Evolutionary conservation across 805 yeast genomes (phyloP).

Genomic region (Saccharomycopsis microspora): DNA sequence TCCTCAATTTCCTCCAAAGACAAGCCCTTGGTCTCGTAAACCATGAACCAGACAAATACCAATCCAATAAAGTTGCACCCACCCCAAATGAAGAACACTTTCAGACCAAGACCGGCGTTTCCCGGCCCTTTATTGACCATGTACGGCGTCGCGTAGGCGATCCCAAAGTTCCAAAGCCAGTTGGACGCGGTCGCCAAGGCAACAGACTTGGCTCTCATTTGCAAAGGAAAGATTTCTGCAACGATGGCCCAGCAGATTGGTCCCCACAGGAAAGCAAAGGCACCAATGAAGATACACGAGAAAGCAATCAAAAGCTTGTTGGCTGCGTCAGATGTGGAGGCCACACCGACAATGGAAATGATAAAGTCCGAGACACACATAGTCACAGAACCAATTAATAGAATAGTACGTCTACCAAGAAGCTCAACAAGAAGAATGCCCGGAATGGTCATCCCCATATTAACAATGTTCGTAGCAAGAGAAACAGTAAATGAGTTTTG

Average conservation of each 20-base stretch:
- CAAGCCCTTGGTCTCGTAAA: conserved; percentile 60
- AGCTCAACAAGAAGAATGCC: conserved; percentile 44
- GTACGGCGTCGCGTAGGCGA: conserved; percentile 47
- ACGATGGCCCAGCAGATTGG: conserved; percentile 44
- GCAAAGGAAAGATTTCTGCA: conserved; percentile 42
- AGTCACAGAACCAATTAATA: conserved; percentile 51
- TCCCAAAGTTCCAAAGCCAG: conserved; percentile 29
- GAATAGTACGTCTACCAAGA: conserved; percentile 54
- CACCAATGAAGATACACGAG: conserved; percentile 52
- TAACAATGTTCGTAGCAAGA: conserved; percentile 33
- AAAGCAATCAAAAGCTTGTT: conserved; percentile 40
- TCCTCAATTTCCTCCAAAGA: conserved; percentile 60
- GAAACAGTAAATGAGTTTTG: conserved; percentile 35
- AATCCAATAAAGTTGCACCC: conserved; percentile 45
- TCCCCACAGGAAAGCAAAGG: conserved; percentile 70
- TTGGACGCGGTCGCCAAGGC: conserved; percentile 39
- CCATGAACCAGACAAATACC: conserved; percentile 44
- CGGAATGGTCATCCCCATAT: conserved; percentile 39
- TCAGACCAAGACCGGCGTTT: conserved; percentile 58
- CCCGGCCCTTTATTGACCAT: conserved; percentile 33
- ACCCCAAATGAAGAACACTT: conserved; percentile 48
- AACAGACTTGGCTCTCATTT: conserved; percentile 40
- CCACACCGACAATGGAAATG: conserved; percentile 37
- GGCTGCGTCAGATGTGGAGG: conserved; percentile 24
- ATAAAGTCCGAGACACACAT: conserved; percentile 55